Conservation (phyloP, 768 basidiomycete genomes). For the Hysterangium stoloniferum region DNA sequence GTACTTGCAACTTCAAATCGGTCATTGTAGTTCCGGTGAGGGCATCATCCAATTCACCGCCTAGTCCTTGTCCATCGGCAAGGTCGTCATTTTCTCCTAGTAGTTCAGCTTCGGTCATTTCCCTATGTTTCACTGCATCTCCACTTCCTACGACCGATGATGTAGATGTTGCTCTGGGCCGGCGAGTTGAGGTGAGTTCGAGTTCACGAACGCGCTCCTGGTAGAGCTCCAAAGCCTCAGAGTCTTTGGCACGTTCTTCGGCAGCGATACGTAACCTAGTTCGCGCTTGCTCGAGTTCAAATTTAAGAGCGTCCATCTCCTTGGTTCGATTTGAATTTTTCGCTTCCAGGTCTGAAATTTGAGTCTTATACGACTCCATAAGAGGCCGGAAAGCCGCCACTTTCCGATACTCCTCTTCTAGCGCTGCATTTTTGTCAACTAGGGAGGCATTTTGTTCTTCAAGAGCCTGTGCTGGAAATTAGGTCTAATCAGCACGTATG, state of each 20-base stretch:
- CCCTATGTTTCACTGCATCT: constrained; percentile 17
- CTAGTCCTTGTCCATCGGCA: constrained; percentile 52
- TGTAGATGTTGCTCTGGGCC: constrained; percentile 27
- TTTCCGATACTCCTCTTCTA: constrained; percentile 91
- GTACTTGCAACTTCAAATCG: constrained; percentile 82
- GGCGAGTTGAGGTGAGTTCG: constrained; percentile 57
- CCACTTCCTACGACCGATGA: constrained; percentile 17
- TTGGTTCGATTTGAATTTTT: constrained; percentile 58
- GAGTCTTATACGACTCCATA: constrained; percentile 87
- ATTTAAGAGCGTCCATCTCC: constrained; percentile 64
- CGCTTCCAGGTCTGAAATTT: constrained; percentile 73
- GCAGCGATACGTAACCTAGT: constrained; percentile 59
- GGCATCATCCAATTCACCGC: constrained; percentile 83
- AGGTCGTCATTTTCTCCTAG: constrained; percentile 34
- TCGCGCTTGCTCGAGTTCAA: constrained; percentile 69
- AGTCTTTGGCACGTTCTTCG: constrained; percentile 69
- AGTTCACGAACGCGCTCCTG: constrained; percentile 88
- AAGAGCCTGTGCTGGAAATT: constrained; percentile 44
- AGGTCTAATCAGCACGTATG: background rate
- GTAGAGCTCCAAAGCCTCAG: constrained; percentile 79
- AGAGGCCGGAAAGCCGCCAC: constrained; percentile 80
- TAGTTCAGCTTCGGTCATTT: constrained; percentile 40
- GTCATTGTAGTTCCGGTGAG: constrained; percentile 82
- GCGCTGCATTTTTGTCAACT: constrained; percentile 80
- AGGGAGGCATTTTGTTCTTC: constrained; percentile 92